Conservation (phyloP, 306 rosid genomes). For the Dalbergia cultrata region DNA sequence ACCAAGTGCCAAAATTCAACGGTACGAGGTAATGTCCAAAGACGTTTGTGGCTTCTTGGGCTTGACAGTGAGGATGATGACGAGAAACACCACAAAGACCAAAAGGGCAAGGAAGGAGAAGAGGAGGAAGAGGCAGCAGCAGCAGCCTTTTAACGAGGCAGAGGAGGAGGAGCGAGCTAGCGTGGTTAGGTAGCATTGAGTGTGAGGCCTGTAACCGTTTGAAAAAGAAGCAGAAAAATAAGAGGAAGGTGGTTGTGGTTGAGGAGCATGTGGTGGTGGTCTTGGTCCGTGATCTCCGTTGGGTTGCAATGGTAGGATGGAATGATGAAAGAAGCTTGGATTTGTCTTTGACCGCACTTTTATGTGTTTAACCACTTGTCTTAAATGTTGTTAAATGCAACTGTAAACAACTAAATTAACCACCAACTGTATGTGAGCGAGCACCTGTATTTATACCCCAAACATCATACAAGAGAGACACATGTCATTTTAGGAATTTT, state of each 20-base stretch:
- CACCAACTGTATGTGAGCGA: no score
- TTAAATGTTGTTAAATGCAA: no score
- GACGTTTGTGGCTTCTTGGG: slow-evolving; percentile 91
- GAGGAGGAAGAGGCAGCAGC: slow-evolving; percentile 92
- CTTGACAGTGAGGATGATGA: slow-evolving; percentile 80
- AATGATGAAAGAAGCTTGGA: no score
- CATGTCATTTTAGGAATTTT: no score
- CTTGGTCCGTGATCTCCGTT: not conserved
- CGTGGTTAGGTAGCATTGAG: slow-evolving; percentile 52
- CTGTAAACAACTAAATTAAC: no score
- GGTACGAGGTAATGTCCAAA: no score
- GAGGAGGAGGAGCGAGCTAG: slow-evolving; percentile 62
- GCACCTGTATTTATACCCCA: no score
- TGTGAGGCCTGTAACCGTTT: slow-evolving; percentile 20
- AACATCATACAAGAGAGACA: no score
- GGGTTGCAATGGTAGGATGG: not conserved
- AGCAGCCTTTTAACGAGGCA: slow-evolving; percentile 88
- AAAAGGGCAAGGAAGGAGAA: slow-evolving; percentile 87
- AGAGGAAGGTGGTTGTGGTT: not conserved
- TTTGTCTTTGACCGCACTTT: no score
- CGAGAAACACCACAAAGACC: slow-evolving; percentile 69
- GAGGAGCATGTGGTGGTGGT: not conserved
- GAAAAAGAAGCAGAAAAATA: slow-evolving; percentile 19
- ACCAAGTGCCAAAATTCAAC: no score
- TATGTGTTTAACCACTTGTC: no score